Evolutionary conservation across 768 basidiomycete species (phyloP).

Genomic region (Leccinum variicolor): DNA sequence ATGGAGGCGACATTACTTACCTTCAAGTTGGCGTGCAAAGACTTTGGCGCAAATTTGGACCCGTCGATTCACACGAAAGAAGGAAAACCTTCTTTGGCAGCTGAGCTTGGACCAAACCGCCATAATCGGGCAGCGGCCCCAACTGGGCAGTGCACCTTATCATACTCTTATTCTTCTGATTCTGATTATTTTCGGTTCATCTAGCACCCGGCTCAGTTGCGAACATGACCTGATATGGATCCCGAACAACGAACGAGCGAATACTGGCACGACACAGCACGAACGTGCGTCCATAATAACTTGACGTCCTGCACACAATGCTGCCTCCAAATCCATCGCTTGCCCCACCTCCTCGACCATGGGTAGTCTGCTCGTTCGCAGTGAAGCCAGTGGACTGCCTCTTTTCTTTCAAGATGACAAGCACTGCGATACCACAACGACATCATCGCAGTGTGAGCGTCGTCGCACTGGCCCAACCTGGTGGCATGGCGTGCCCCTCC

Average conservation of each 20-base stretch:
- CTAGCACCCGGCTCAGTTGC: background rate
- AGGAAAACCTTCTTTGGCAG: no score
- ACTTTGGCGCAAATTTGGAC: no score
- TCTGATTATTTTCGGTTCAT: no score
- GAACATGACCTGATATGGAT: background rate
- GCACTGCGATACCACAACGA: background rate
- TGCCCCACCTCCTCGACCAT: background rate
- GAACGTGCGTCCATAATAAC: background rate
- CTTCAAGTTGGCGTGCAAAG: no score
- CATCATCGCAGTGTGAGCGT: background rate
- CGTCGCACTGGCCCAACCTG: background rate
- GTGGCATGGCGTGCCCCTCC: constrained; percentile 1
- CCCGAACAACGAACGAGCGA: background rate
- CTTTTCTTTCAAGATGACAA: background rate
- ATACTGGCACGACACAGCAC: background rate
- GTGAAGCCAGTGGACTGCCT: background rate
- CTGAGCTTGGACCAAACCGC: no score
- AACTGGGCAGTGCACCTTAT: background rate
- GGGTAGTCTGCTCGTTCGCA: background rate
- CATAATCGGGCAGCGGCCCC: no score
- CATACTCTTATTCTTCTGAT: background rate
- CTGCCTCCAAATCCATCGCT: background rate
- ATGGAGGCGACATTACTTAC: no score
- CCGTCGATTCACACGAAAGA: no score
- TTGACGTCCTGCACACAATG: background rate